A percentile compares a stretch with the other conserved stretches of the same genome.
Evolutionary conservation across 495 filamentous ascomycete genomes (phyloP).

Genomic region (Neurospora intermedia): DNA sequence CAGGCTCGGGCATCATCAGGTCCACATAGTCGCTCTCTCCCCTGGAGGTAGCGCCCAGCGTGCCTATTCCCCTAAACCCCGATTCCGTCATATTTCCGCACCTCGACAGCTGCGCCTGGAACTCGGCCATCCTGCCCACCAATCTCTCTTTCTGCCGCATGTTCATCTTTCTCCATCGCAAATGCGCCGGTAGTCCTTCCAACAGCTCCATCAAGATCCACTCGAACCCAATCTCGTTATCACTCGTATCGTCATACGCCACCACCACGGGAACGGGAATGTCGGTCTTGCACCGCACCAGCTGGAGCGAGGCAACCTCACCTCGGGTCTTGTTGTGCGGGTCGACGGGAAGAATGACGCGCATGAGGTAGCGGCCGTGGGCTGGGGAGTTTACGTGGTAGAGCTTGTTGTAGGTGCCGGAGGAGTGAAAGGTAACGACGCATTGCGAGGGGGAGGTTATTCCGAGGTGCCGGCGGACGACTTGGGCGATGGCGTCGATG

Average conservation of each 20-base stretch:
- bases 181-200: constrained; percentile 27
- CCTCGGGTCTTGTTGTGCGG: constrained; percentile 41
- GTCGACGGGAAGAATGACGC: constrained; percentile 43
- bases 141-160: constrained; percentile 27
- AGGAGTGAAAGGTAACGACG: constrained; percentile 13
- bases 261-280: constrained; percentile 43
- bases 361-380: constrained; percentile 31
- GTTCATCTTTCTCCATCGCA: constrained; percentile 32
- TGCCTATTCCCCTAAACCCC: constrained; percentile 30
- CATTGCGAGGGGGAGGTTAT: constrained; percentile 6
- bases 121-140: constrained; percentile 28
- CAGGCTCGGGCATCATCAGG: constrained; percentile 4
- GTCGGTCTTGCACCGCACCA: constrained; percentile 31
- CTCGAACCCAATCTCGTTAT: constrained; percentile 45
- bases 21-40: neutral
- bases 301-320: constrained; percentile 46
- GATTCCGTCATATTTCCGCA: constrained; percentile 13
- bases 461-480: constrained; percentile 17
- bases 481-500: constrained; percentile 15
- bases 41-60: constrained; percentile 3
- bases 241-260: constrained; percentile 33
- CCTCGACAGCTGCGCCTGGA: constrained; percentile 19
- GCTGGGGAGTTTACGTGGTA: constrained; percentile 21
- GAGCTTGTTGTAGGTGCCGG: constrained; percentile 26
- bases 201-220: constrained; percentile 49